Evolutionary conservation across 495 filamentous ascomycete species (phyloP).

Genomic region (Aspergillus taichungensis): DNA sequence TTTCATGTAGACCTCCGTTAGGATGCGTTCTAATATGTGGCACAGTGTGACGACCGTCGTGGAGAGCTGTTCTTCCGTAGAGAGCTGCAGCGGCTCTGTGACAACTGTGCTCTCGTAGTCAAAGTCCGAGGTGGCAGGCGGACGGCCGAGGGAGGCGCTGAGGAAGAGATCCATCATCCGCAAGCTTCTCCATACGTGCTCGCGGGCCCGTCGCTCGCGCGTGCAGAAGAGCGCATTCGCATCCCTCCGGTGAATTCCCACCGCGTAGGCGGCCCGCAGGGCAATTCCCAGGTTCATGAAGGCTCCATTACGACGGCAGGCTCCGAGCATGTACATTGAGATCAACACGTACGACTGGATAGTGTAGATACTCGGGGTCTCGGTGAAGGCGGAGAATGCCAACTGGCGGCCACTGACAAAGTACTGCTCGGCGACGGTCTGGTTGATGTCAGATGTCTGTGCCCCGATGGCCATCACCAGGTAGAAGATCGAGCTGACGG

Average conservation of each 20-base stretch:
- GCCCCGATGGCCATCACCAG: constrained; percentile 53
- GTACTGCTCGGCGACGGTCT: constrained; percentile 35
- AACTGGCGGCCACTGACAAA: constrained; percentile 49
- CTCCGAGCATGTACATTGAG: constrained; percentile 52
- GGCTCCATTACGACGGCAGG: constrained; percentile 52
- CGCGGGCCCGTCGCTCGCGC: constrained; percentile 39
- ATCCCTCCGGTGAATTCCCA: constrained; percentile 53
- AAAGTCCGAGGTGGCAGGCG: constrained; percentile 50
- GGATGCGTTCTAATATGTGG: constrained; percentile 55
- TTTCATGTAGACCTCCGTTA: constrained; percentile 60
- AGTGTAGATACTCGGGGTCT: constrained; percentile 46
- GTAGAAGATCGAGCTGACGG: constrained; percentile 46
- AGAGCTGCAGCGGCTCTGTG: constrained; percentile 14
- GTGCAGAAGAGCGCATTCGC: constrained; percentile 49
- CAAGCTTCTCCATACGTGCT: constrained; percentile 53
- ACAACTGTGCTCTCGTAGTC: constrained; percentile 35
- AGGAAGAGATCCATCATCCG: constrained; percentile 53
- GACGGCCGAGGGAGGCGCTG: constrained; percentile 50
- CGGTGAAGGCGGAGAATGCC: constrained; percentile 46
- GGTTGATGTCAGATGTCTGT: constrained; percentile 42
- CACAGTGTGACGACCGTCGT: constrained; percentile 35
- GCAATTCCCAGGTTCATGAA: constrained; percentile 49
- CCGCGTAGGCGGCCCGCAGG: constrained; percentile 48
- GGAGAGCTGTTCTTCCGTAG: constrained; percentile 27
- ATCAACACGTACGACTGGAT: constrained; percentile 52